Evolutionary conservation across 2,329 filamentous ascomycete species (phyloP), one percentile per base, ranked within the genome.

Genomic region (Colletotrichum ledebouriae): DNA sequence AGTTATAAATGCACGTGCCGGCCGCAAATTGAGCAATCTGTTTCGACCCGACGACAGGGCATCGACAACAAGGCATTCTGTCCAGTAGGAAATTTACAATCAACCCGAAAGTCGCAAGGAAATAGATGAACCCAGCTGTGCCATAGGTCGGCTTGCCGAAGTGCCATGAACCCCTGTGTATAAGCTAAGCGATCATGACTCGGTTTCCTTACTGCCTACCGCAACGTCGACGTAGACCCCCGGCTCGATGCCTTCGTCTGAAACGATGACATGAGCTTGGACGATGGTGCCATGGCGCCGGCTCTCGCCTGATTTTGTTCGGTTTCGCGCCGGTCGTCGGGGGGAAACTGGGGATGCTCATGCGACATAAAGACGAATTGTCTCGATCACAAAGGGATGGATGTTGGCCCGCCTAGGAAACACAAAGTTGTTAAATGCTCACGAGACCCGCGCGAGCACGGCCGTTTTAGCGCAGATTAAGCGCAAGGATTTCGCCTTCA

Each of bases 1-100:
- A n/a, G n/a, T n/a, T n/a, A n/a, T 33, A 15, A 39, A 37, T 20
- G 25, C 44, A 39, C 33, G 17, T 37, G 34, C 46, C 17, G 13
- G 58, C 44, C 44, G 29, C 58, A 49, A 39, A 49, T 60, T 50
- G 44, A 41, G 58, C 58, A 60, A 60, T 60, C 25, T 60, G 25
- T 50, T 39, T 62, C 59, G 41, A 37, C 49, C 39, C 22, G 17
- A 39, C 13, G 47, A 13, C 20, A 46, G 58, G 46, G 46, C 44
- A 33, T 33, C 25, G 4, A 33, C 17, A n/a, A 52, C 22, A 17
- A 52, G 49, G 15, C 25, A 25, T n/a, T 39, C 46, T 22, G 20
- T 25, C 58, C 58, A 50, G 44, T 50, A 15, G 58, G 17, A 13
- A 41, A 22, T 33, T 6, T 22, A 25, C 17, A 20, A 29, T 42